Conservation (phyloP, 108 stramenopile genomes). For the Mayamaea pseudoterrestris region DNA sequence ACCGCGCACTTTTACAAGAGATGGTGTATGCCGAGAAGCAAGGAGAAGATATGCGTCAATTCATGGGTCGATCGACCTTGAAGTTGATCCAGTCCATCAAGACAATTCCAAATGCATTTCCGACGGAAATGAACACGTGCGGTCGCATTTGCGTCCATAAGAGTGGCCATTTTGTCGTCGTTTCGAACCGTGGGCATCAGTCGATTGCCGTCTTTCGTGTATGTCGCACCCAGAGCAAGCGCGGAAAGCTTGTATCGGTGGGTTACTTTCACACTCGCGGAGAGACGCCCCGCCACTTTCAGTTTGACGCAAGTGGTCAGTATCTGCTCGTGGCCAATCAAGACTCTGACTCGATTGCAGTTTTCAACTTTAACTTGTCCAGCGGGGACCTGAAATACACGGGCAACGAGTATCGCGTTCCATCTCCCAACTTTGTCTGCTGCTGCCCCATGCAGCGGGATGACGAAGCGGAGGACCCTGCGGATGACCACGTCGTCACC, state of each 20-base stretch:
- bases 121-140: conserved; percentile 85
- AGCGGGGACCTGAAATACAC: conserved; percentile 81
- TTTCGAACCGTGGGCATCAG: conserved; percentile 93
- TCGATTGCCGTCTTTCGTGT: conserved; percentile 81
- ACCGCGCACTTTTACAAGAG: conserved; percentile 52
- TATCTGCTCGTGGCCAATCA: conserved; percentile 90
- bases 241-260: conserved; percentile 60
- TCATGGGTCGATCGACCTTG: conserved; percentile 65
- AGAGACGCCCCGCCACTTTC: conserved; percentile 88
- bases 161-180: conserved; percentile 78
- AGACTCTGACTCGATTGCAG: conserved; percentile 79
- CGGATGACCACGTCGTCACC: neutral
- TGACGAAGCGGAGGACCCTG: conserved; percentile 12
- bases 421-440: conserved; percentile 89
- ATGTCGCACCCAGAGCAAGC: conserved; percentile 41
- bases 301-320: conserved; percentile 84
- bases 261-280: conserved; percentile 91
- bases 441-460: conserved; percentile 50
- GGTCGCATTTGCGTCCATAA: conserved; percentile 86
- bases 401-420: conserved; percentile 82
- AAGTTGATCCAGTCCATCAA: conserved; percentile 77
- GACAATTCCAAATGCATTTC: conserved; percentile 84
- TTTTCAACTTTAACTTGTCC: conserved; percentile 80
- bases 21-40: conserved; percentile 41
- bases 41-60: conserved; percentile 53